These are phyloP conservation scores for Fusarium torulosum DNA, from an alignment of 2,329 filamentous ascomycete genomes.

Conservation along the genomic window DNA sequence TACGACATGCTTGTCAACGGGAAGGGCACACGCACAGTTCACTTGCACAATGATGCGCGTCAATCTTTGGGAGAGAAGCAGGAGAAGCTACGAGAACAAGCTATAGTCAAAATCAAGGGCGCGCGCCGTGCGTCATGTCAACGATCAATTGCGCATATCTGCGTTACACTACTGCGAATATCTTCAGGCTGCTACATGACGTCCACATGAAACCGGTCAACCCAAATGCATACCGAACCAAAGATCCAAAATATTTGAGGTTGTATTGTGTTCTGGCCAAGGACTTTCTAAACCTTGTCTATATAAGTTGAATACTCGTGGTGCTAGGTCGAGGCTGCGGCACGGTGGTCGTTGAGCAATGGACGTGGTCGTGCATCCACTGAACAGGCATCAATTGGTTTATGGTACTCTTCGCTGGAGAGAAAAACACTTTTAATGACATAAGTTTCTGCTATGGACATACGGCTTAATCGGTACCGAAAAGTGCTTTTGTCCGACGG, in stretches of 20 bases:
- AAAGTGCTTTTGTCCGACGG: constrained; percentile 4
- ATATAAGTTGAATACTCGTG: neutral
- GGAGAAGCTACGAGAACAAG: neutral
- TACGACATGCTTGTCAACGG: constrained; percentile 13
- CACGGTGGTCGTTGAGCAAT: constrained; percentile 5
- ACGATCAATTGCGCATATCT: neutral
- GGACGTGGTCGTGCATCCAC: constrained; percentile 6
- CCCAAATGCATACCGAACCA: constrained; percentile 9
- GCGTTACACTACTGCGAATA: constrained; percentile 21
- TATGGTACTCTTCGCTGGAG: constrained; percentile 13
- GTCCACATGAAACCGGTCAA: constrained; percentile 7
- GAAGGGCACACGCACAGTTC: constrained; percentile 22
- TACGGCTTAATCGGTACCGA: neutral
- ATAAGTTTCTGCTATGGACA: neutral
- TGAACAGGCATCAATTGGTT: constrained; percentile 17
- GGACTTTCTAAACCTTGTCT: neutral
- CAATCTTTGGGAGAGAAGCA: neutral
- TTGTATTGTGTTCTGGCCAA: neutral
- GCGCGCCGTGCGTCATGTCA: constrained; percentile 13
- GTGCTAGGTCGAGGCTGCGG: constrained; percentile 4
- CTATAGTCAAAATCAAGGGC: constrained; percentile 21
- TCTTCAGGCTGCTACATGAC: constrained; percentile 2
- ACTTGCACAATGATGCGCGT: constrained; percentile 10
- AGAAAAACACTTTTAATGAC: neutral
- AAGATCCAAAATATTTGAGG: constrained; percentile 15